Evolutionary conservation across 768 basidiomycete genomes (phyloP), one percentile per base, ranked within the genome.

Genomic region (Agrocybe pediades): DNA sequence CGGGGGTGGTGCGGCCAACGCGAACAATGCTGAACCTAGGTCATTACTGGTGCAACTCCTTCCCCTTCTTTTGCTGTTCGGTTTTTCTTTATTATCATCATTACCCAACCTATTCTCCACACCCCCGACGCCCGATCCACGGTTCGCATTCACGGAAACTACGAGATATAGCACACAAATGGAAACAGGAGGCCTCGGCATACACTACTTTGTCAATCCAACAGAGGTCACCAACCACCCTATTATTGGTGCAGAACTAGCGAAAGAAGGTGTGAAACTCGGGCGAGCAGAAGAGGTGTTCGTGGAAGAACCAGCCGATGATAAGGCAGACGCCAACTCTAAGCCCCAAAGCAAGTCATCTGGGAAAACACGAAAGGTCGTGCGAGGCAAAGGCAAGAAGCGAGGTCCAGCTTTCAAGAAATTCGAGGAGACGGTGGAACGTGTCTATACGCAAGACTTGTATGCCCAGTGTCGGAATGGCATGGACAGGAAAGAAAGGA

Each of bases 151-250:
- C 71, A 63, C 77, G 11, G 70, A 75, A 0, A 79, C 86, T 0
- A 41, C 79, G n/a, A 78, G 80, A 47, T 89, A 81, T 65, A 86
- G 85, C 58, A 71, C 83, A n/a, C 82, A 84, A 66, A 81, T 93
- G 56, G 77, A 84, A 46, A 95, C 96, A 26, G 74, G 74, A 30
- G 79, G 77, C 15, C 71, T 92, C 56, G 84, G 86, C 23, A 76
- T 97, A 41, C 82, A 78, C 13, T 98, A 98, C 72, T 93, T 86
- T 62, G 92, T 98, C 61, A 90, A 95, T 64, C 74, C 77, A 13
- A 73, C 73, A 16, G 90, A 96, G 66, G 91, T 95, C 66, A 64
- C 82, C 41, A 74, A 75, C n/a, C 92, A 95, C 66, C 86, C 91
- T 0, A 71, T 76, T 16, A 88, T 97, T 54, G 85, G 87, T 6